Conservation (phyloP, 2,329 filamentous ascomycete genomes). For the Neonectria faginata region DNA sequence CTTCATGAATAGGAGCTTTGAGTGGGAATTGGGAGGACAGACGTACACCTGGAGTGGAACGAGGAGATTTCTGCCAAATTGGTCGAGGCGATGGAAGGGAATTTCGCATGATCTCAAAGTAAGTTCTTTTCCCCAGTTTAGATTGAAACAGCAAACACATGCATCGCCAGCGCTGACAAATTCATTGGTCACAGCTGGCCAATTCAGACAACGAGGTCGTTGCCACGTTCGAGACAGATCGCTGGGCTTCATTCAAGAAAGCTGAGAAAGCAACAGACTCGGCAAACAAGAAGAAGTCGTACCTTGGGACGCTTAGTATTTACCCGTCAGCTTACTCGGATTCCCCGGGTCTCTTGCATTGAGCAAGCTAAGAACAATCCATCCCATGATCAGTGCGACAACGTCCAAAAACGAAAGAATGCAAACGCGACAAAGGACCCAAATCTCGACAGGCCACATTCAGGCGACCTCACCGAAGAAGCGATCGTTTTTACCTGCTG, state of each 20-base stretch:
- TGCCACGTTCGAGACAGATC: constrained; percentile 26
- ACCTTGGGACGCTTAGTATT: constrained; percentile 14
- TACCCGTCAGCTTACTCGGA: background rate
- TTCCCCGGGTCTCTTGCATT: background rate
- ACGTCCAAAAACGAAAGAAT: background rate
- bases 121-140: background rate
- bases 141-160: background rate
- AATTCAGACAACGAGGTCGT: constrained; percentile 5
- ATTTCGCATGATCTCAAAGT: constrained; percentile 27
- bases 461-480: constrained; percentile 21
- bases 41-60: constrained; percentile 27
- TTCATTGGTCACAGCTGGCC: background rate
- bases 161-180: background rate
- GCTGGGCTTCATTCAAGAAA: constrained; percentile 19
- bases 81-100: constrained; percentile 17
- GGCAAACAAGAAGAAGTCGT: constrained; percentile 19
- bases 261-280: background rate
- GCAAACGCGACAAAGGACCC: background rate
- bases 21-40: constrained; percentile 22
- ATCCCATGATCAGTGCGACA: background rate
- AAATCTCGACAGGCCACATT: constrained; percentile 3
- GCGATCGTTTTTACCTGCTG: constrained; percentile 25
- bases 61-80: constrained; percentile 10
- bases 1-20: constrained; percentile 11
- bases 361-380: too few relatives aligned